phyloP scores from a whole-genome alignment of 192 early-diverging fungal species.

The Helicostylum pulchrum region DNA sequence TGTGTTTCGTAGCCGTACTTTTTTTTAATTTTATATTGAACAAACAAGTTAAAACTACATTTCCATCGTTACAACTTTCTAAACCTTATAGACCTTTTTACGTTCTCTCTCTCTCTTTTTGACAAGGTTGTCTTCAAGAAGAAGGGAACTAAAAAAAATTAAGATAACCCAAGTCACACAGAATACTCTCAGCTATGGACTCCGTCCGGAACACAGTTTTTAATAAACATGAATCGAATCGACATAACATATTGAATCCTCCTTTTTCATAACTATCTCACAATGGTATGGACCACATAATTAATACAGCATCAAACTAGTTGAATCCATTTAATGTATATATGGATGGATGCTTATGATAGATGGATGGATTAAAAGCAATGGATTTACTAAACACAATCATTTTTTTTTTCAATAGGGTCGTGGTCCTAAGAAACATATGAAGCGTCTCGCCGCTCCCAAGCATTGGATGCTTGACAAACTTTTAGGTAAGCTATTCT shows the following conservation, averaged over 20 bases:
- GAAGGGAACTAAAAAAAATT: too few species aligned
- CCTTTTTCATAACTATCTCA: conserved; percentile 22
- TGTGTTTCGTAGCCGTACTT: too few species aligned
- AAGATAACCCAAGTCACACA: too few species aligned
- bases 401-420: conserved; percentile 48
- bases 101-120: too few species aligned
- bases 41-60: too few species aligned
- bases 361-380: conserved; percentile 16
- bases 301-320: background rate
- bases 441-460: conserved; percentile 98
- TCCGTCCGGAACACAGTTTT: too few species aligned
- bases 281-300: conserved; percentile 13
- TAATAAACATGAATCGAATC: background rate
- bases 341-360: conserved; percentile 19
- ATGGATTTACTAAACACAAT: background rate
- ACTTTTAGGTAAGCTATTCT: conserved; percentile 77
- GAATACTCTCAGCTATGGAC: too few species aligned
- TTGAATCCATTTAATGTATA: background rate
- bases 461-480: conserved; percentile 99
- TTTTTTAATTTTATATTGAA: too few species aligned
- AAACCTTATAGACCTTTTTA: too few species aligned
- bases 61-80: too few species aligned
- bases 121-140: too few species aligned
- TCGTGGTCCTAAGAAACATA: conserved; percentile 99
- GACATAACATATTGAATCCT: background rate